Evolutionary conservation across 2,329 filamentous ascomycete genomes (phyloP), one percentile per base, ranked within the genome.

Genomic region (Chaetoscypha palmicola): DNA sequence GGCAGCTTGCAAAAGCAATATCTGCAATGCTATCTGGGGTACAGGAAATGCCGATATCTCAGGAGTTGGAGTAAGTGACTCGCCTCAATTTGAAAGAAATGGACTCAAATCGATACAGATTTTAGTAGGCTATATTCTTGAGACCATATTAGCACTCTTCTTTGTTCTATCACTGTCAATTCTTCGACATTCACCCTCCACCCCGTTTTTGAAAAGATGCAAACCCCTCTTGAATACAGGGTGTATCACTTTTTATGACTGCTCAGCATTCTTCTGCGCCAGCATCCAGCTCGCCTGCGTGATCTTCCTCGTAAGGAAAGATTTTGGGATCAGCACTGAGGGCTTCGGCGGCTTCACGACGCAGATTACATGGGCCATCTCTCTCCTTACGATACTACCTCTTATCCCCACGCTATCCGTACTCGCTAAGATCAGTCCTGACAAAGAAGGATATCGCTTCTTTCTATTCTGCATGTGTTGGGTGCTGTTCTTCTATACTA

Each of bases 321-420:
- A 47, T 28, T 50, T 50, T 21, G 45, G 45, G 3, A 47, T 50
- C 17, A 43, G 22, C 22, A 38, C 45, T 2, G 45, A 45, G 11
- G 48, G 41, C 1, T 36, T 47, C 1, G 48, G 48, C 5, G 48
- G 41, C 7, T 42, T 50, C 38, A 50, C 48, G 4, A 40, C 46
- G 16, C 45, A 50, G 28, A 47, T 50, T n/a, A 47, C 48, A 3
- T 50, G 48, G 48, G 38, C 41, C 4, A 43, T 50, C 11, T 37
- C 48, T 1, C 17, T 50, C 11, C 28, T 47, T 1, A 45, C 33
- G 19, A 50, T 50, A 38, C 30, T 50, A 10, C 35, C 45, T 11
- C 34, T 50, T 4, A 20, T 47, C 2, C 46, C 35, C 26, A 39
- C 36, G 11, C 26, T 45, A n/a, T 5, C 33, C 2, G 22, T 43